Evolutionary conservation across 768 basidiomycete species (phyloP), one percentile per base, ranked within the genome.

Genomic region (Erythrobasidium yunnanense): DNA sequence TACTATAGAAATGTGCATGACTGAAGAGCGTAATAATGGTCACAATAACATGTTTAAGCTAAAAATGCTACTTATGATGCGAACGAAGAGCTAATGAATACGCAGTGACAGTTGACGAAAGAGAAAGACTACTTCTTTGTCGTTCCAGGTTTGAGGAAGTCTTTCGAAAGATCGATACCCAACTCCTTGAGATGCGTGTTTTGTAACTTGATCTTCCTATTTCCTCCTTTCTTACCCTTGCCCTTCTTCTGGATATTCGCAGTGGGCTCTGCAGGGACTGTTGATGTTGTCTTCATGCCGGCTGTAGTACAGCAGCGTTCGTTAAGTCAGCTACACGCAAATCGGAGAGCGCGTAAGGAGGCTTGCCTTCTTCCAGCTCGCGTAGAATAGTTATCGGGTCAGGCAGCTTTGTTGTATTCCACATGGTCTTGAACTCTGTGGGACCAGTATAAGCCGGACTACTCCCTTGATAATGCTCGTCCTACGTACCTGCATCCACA

Each of bases 141-240:
- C 38, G 25, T 33, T 5, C 60, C 60, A 15, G 60, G 60, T 22
- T 63, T 63, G 2, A 63, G 22, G 47, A 63, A 63, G 33, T 63
- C 87, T 68, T 82, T 82, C 49, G 85, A 84, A 54, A 93, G 76
- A 76, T 93, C 90, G 78, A 95, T 86, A 22, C 73, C 71, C 72
- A 86, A 84, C 20, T 84, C 87, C 73, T 83, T 87, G 75, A 91
- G 77, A 79, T 93, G 90, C 2, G 86, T 84, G 72, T 93, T 95
- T 38, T 89, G 92, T 71, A 93, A 84, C 71, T 87, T 84, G 62
- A 84, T 83, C 73, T 85, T 85, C 52, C 90, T 82, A 73, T 79
- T 52, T 83, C 82, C 86, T 54, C 87, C 85, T 71, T 86, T 87
- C 72, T 87, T 87, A 76, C 90, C 92, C 80, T 85, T 90, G 71